These are phyloP conservation scores for Blastobotrys raffinosifermentans DNA, from an alignment of 1,139 yeast species.

Conservation along the genomic window DNA sequence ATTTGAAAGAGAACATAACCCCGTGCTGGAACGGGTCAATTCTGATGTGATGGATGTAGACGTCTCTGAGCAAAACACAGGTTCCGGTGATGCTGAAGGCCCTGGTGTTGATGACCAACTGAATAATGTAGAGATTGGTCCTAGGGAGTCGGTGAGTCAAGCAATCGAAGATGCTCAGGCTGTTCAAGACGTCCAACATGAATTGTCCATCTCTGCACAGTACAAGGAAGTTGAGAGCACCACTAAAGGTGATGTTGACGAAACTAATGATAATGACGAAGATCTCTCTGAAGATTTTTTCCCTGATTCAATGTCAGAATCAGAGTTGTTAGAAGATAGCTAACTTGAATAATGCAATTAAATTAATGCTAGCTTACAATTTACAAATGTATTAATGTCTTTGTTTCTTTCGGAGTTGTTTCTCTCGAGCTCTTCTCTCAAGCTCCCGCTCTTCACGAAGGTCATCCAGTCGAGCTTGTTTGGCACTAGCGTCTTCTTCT, in stretches of 20 bases:
- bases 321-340: conserved; percentile 20
- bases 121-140: too few species aligned
- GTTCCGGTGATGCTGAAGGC: too few species aligned
- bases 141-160: too few species aligned
- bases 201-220: too few species aligned
- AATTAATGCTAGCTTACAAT: neutral
- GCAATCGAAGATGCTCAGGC: too few species aligned
- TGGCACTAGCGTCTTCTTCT: conserved; percentile 67
- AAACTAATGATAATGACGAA: conserved; percentile 6
- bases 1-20: too few species aligned
- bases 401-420: conserved; percentile 28
- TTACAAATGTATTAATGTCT: conserved; percentile 1
- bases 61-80: too few species aligned
- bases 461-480: conserved; percentile 61
- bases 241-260: conserved; percentile 2
- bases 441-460: conserved; percentile 55
- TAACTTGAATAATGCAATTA: conserved; percentile 8
- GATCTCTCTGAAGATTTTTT: conserved; percentile 19
- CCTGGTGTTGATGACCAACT: too few species aligned
- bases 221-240: conserved; percentile 2
- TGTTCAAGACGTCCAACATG: too few species aligned
- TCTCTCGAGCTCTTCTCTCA: conserved; percentile 42
- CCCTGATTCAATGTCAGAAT: conserved; percentile 29
- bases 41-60: too few species aligned
- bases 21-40: too few species aligned